Evolutionary conservation across 306 rosid genomes (phyloP), one percentile per base, ranked within the genome.

Genomic region (Lathyrus tuberosus): DNA sequence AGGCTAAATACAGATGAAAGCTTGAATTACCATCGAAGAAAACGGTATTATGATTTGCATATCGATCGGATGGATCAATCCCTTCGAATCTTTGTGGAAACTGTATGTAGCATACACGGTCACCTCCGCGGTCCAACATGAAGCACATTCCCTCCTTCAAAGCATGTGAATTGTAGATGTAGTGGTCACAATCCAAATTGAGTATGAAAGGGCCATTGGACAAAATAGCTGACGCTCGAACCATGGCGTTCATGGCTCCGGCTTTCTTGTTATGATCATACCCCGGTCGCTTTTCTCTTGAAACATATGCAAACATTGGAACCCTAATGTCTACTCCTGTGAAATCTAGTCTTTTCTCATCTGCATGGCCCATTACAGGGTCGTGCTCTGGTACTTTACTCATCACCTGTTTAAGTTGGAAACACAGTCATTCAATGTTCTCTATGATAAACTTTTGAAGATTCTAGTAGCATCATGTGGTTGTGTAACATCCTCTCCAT

Each of bases 211-310:
- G 82, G 0, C 97, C 97, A 22, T 91, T 91, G 3, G 97, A 86
- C 59, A 91, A 66, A 22, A 91, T 80, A 16, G 96, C 96, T 0
- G 97, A 88, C 40, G 97, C 97, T 81, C 97, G 79, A 67, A 91
- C 96, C 96, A 91, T 42, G 51, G 96, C 86, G 4, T 91, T 91
- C 97, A 91, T 91, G 71, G 97, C 97, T 64, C 97, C 97, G 20
- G 93, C 97, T 82, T 91, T 91, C 84, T 88, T 88, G 85, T 91
- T 85, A 74, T 88, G 97, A 72, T 91, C 96, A 43, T 70, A 86
- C 0, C 97, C 97, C 7, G 88, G 89, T 20, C 97, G 76, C 59
- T 88, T 91, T 75, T 91, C 97, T 68, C 97, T 79, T 0, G 97
- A 91, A 54, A 91, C 96, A 31, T 91, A 91, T 10, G 88, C 96